A percentile compares a stretch with the other conserved stretches of the same genome.
phyloP scores from a whole-genome alignment of 2,329 filamentous ascomycete genomes.

The Akanthomyces uredinophilus region DNA sequence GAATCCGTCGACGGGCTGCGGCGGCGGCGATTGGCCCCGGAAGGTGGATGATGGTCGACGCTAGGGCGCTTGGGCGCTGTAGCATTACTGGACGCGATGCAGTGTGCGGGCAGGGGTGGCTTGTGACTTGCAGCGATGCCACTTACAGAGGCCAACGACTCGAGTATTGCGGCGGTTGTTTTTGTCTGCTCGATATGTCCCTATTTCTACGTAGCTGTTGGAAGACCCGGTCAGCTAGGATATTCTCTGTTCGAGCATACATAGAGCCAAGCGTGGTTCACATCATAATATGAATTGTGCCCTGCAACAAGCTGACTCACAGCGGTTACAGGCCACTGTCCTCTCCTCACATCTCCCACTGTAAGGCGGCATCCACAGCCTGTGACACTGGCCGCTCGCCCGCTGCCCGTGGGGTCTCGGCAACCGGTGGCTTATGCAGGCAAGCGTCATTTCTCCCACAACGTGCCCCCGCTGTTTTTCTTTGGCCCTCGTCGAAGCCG shows the following conservation, averaged over 20 bases:
- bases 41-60: background rate
- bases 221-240: background rate
- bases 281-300: too few species aligned
- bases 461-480: conserved; percentile 9
- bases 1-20: background rate
- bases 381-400: background rate
- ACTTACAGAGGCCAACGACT: background rate
- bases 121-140: background rate
- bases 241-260: background rate
- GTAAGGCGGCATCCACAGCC: background rate
- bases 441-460: conserved; percentile 1
- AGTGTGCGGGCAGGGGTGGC: background rate
- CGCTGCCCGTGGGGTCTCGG: conserved; percentile 2
- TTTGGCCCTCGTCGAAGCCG: background rate
- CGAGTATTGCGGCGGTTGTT: too few species aligned
- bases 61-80: background rate
- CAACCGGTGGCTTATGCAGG: conserved; percentile 10
- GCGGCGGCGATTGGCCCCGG: conserved; percentile 1
- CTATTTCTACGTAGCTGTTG: background rate
- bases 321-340: too few species aligned
- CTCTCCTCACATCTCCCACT: background rate
- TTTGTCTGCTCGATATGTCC: too few species aligned
- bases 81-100: background rate
- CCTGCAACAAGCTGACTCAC: too few species aligned
- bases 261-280: too few species aligned